These are phyloP conservation scores for Sphenostylis stenocarpa DNA, from an alignment of 306 rosid genomes.

Conservation along the genomic window DNA sequence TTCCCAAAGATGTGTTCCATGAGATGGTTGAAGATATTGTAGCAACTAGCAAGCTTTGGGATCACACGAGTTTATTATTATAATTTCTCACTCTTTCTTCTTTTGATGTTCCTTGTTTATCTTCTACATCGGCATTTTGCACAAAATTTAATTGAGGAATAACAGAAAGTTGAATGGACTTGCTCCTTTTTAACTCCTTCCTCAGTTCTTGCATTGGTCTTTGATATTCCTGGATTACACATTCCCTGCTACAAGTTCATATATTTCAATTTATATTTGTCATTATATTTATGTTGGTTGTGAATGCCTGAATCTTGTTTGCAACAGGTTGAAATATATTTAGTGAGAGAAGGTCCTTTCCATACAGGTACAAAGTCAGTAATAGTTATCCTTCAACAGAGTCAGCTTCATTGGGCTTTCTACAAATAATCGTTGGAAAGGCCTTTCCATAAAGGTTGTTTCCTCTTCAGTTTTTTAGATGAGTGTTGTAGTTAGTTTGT, in stretches of 20 bases:
- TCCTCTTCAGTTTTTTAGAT: constrained; percentile 32
- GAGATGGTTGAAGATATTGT: constrained; percentile 9
- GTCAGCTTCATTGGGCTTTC: constrained; percentile 25
- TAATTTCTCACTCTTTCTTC: not conserved
- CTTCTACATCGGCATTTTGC: not conserved
- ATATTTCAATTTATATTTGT: not conserved
- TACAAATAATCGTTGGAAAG: not conserved
- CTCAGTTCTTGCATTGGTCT: not conserved
- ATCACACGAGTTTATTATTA: not conserved
- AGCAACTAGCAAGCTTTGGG: not conserved
- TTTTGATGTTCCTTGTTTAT: not conserved
- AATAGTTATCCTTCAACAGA: constrained; percentile 19
- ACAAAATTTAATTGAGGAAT: not conserved
- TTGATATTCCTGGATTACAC: not conserved
- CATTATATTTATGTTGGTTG: constrained; percentile 9
- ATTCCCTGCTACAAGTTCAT: not conserved
- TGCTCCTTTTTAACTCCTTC: not conserved
- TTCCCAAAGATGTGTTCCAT: not conserved
- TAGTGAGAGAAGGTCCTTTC: constrained; percentile 31
- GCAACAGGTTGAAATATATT: constrained; percentile 42
- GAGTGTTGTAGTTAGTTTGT: constrained; percentile 1
- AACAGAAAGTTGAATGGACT: not conserved
- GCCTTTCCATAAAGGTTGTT: constrained; percentile 34
- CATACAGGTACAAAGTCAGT: constrained; percentile 41
- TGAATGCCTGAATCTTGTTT: constrained; percentile 33